Conservation (phyloP, 441 rosid genomes). For the Adansonia grandidieri region DNA sequence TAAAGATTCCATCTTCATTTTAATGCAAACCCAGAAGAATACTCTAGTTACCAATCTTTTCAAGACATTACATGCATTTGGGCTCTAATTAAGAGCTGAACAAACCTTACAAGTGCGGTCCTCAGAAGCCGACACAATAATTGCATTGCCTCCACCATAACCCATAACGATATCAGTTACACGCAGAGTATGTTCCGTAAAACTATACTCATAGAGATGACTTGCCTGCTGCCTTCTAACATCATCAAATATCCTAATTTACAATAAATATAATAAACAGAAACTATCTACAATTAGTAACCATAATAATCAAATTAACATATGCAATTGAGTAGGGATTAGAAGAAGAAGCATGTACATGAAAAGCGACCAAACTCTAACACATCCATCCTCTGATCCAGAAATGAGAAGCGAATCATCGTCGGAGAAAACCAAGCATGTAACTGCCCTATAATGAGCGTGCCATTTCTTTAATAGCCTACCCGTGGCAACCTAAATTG, state of each 20-base stretch:
- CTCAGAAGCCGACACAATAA: conserved; percentile 78
- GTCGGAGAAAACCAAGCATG: conserved; percentile 77
- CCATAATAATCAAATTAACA: conserved; percentile 19
- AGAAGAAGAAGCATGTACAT: conserved; percentile 40
- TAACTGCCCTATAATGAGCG: conserved; percentile 72
- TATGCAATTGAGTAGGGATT: neutral
- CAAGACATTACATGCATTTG: neutral
- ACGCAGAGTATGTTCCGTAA: conserved; percentile 59
- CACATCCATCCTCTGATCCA: conserved; percentile 78
- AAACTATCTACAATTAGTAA: neutral
- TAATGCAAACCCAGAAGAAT: neutral
- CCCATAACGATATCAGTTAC: conserved; percentile 78
- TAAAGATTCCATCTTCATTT: neutral
- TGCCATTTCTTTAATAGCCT: conserved; percentile 82
- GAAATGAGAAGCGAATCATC: conserved; percentile 79
- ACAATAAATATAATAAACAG: conserved; percentile 14
- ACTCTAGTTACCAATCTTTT: neutral
- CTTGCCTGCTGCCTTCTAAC: conserved; percentile 51
- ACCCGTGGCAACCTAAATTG: conserved; percentile 74
- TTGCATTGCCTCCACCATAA: conserved; percentile 73
- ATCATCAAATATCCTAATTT: conserved; percentile 20
- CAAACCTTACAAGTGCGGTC: conserved; percentile 88
- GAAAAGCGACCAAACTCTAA: conserved; percentile 86
- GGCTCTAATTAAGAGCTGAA: conserved; percentile 17
- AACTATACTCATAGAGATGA: conserved; percentile 63